These are phyloP conservation scores for Vachellia collinsii DNA, from an alignment of 306 rosid genomes.

Conservation along the genomic window DNA sequence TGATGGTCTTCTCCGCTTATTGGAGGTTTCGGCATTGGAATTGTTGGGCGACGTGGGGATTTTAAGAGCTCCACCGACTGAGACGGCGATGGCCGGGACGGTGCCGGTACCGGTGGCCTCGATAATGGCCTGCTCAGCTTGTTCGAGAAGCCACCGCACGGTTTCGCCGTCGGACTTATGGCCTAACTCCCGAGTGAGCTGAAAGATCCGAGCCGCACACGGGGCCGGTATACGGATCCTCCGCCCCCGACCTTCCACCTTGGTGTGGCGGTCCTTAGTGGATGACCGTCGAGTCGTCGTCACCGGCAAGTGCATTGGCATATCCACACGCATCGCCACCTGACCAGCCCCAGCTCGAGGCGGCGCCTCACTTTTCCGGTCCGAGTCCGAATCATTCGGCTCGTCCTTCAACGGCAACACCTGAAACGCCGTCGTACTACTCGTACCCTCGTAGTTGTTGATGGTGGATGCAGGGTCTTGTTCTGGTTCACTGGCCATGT, in stretches of 20 bases:
- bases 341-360: conserved; percentile 37
- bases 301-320: neutral
- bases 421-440: conserved; percentile 4
- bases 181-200: conserved; percentile 43
- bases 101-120: conserved; percentile 46
- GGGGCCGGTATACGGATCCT: conserved; percentile 46
- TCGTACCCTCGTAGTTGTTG: neutral
- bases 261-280: conserved; percentile 42
- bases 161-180: conserved; percentile 47
- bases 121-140: conserved; percentile 38
- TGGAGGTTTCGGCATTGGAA: conserved; percentile 8
- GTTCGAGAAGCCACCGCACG: conserved; percentile 41
- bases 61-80: conserved; percentile 32
- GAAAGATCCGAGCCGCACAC: conserved; percentile 47
- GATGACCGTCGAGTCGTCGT: conserved; percentile 38
- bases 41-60: conserved; percentile 29
- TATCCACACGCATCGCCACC: conserved; percentile 22
- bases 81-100: conserved; percentile 43
- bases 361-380: neutral
- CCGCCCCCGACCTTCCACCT: conserved; percentile 44
- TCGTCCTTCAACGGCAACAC: conserved; percentile 38
- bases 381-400: conserved; percentile 28
- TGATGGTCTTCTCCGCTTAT: conserved; percentile 60
- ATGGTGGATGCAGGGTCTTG: neutral
- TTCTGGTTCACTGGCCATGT: conserved; percentile 22